Evolutionary conservation across 129 eudicot genomes (phyloP), one percentile per base, ranked within the genome.

Genomic region (Escallonia rubra): DNA sequence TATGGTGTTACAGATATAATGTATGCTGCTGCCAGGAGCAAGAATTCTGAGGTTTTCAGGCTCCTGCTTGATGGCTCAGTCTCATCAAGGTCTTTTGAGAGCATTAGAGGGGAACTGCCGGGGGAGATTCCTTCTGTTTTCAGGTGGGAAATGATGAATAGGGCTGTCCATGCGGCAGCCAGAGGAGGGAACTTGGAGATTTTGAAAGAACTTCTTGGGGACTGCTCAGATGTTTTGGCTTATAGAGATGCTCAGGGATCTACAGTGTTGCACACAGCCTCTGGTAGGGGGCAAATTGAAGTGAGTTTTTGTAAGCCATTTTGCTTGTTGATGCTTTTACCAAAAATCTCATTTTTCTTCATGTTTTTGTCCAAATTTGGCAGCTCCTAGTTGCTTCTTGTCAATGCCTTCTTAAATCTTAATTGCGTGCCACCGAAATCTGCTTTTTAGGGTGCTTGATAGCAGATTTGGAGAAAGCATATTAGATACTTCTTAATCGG

Each of bases 21-120:
- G 8, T 88, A 92, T 78, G 98, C 91, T 0, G 98, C 98, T 0
- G 95, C 98, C 15, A 85, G 96, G 69, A 82, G 98, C 55, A 82
- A 81, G 81, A 83, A 71, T 40, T 78, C 71, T 23, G 95, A 88
- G 75, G 95, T 88, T 67, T 92, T 92, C 45, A 68, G 77, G 81
- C 45, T 92, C 2, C 42, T 92, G 81, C 11, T 91, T 65, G 90
- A 85, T 73, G 76, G 50, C 63, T 67, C 89, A 0, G 50, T 78
- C 61, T 83, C 77, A 43, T 42, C 74, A 51, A 55, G 48, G 50
- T 40, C 58, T 59, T 15, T 14, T 53, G 50, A 8, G 10, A 41
- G 13, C 3, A 16, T 7, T 16, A 11, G 14, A 43, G 70, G 64
- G 39, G 64, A 58, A 15, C 11, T n/a, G 44, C 39, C 12, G 74